Evolutionary conservation across 2,329 filamentous ascomycete species (phyloP).

Genomic region (Aspergillus piperis): DNA sequence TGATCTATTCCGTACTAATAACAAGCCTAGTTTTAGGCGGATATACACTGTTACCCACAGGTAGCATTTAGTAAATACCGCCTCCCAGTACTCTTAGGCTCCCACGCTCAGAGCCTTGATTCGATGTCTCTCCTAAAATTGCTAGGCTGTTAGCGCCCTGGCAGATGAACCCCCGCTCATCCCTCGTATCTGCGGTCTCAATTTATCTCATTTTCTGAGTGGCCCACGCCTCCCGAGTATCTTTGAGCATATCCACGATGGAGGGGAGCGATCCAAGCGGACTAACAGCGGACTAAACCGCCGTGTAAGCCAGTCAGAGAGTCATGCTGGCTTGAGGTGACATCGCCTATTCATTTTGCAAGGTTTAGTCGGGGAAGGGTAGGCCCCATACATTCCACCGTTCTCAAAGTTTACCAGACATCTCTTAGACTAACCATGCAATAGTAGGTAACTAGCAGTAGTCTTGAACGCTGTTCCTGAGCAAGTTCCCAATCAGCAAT

Average conservation of each 20-base stretch:
- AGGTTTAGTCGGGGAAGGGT: neutral
- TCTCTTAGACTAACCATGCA: neutral
- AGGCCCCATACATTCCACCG: constrained; percentile 7
- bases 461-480: neutral
- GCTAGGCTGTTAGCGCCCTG: neutral
- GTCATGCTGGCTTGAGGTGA: neutral
- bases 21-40: neutral
- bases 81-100: neutral
- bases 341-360: constrained; percentile 1
- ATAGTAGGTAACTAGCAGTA: neutral
- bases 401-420: constrained; percentile 4
- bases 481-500: neutral
- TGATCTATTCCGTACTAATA: neutral
- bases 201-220: neutral
- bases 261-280: neutral
- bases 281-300: neutral
- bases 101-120: neutral
- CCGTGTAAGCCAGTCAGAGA: neutral
- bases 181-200: constrained; percentile 1
- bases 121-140: neutral
- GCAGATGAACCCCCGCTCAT: neutral
- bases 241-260: neutral
- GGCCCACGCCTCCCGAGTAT: neutral
- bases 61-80: neutral
- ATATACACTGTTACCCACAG: neutral